These are phyloP conservation scores for Schizothecium vesticola DNA, from an alignment of 495 filamentous ascomycete species.

Conservation along the genomic window DNA sequence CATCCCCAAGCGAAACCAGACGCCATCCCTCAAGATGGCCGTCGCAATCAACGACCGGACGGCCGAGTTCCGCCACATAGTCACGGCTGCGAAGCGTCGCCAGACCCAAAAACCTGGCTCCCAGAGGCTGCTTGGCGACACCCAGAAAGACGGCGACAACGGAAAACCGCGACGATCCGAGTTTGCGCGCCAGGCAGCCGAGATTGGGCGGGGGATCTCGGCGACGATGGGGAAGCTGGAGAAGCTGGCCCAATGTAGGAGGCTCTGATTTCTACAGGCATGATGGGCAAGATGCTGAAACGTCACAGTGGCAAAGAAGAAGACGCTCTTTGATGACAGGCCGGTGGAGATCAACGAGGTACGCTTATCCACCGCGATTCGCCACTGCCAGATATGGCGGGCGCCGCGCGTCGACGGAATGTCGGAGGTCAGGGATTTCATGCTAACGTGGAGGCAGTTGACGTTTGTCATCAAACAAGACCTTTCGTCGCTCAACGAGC, in stretches of 20 bases:
- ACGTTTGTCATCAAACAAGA: slow-evolving; percentile 90
- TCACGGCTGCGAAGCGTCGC: slow-evolving; percentile 73
- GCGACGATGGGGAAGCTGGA: slow-evolving; percentile 92
- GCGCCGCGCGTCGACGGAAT: neutral
- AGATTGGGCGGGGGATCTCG: slow-evolving; percentile 85
- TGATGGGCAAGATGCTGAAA: slow-evolving; percentile 10
- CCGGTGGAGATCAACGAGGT: slow-evolving; percentile 96
- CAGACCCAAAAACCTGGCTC: slow-evolving; percentile 64
- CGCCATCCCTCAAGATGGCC: slow-evolving; percentile 36
- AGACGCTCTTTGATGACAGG: slow-evolving; percentile 94
- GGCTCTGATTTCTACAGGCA: neutral
- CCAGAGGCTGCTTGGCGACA: slow-evolving; percentile 70
- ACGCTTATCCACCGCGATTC: slow-evolving; percentile 35
- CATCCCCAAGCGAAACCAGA: neutral
- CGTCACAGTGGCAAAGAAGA: slow-evolving; percentile 76
- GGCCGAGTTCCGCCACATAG: slow-evolving; percentile 84
- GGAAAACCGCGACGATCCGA: slow-evolving; percentile 56
- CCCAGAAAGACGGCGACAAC: slow-evolving; percentile 56
- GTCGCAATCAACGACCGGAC: slow-evolving; percentile 94
- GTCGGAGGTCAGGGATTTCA: neutral
- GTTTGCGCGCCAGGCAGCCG: slow-evolving; percentile 82
- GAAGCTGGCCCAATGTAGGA: slow-evolving; percentile 77
- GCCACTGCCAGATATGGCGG: neutral
- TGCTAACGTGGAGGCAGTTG: slow-evolving; percentile 16
- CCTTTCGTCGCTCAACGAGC: slow-evolving; percentile 77